Base-by-base conservation (phyloP, 345 rosid species). In the Heritiera littoralis region DNA sequence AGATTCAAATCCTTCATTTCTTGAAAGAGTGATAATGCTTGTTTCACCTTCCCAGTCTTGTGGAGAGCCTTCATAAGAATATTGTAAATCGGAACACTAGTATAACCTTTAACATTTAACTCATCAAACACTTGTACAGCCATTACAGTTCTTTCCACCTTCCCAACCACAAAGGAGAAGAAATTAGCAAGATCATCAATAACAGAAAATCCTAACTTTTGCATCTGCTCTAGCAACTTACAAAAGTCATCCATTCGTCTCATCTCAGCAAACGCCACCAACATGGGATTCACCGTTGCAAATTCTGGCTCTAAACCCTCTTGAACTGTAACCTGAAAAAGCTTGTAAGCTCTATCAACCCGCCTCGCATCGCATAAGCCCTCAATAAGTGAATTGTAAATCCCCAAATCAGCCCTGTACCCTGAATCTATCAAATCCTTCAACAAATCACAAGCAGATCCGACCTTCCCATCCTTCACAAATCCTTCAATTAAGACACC, bases 401-500 rank as follows among this genome's bases (percentile, higher is more conserved):
- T 92, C 85, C 88, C 92, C 66, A 95, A 65, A 86, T 93, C 97
- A 70, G 97, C 93, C 23, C 93, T 87, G 58, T 92, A 92, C 72
- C 97, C 98, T 5, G 98, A 92, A 79, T 88, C 92, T 71, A 92
- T 84, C 83, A 95, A 83, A 89, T 93, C 99, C 85, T 91, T 85
- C 85, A 91, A 88, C 81, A 95, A 81, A 88, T 89, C 87, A 71
- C 89, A 89, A 66, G 97, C 95, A 55, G 80, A 73, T 51, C 92
- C 91, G 20, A 95, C 86, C 80, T 89, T 91, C 66, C 92, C 90
- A 74, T 84, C 86, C 17, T 65, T 87, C 60, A 93, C 96, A 78
- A 92, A 91, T 51, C 90, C 94, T 78, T 93, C 93, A 17, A 92
- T 86, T 72, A 95, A 83, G 52, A 84, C 90, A 52, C 88, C 84